These are phyloP conservation scores for Tardiomyces depauwii DNA, from an alignment of 1,139 yeast genomes.

Conservation along the genomic window DNA sequence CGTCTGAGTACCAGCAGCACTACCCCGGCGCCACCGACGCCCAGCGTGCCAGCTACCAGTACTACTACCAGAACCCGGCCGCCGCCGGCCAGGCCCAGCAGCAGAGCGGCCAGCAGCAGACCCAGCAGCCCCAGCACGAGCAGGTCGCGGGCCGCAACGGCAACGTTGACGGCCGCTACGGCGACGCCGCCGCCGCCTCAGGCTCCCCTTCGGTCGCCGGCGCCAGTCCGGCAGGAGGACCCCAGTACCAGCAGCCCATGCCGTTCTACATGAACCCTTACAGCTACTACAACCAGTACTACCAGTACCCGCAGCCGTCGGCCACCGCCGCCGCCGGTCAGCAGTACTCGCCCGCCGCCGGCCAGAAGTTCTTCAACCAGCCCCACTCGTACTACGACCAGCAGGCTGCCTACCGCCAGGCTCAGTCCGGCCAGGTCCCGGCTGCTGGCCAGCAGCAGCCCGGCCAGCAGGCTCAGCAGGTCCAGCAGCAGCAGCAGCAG, in stretches of 20 bases:
- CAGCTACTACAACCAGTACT: neutral
- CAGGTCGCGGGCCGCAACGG: slow-evolving; percentile 6
- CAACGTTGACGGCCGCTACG: slow-evolving; percentile 5
- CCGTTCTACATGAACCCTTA: slow-evolving; percentile 16
- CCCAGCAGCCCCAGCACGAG: slow-evolving; percentile 1
- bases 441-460: slow-evolving; percentile 3
- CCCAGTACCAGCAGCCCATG: slow-evolving; percentile 2
- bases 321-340: neutral
- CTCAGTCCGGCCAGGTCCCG: slow-evolving; percentile 5
- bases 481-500: slow-evolving; percentile 9
- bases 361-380: slow-evolving; percentile 8
- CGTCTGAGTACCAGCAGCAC: neutral
- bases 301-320: neutral
- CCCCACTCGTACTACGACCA: slow-evolving; percentile 16
- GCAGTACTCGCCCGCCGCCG: slow-evolving; percentile 1
- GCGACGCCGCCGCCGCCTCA: neutral
- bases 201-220: neutral
- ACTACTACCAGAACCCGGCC: neutral
- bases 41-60: slow-evolving; percentile 1
- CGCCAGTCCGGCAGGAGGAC: neutral
- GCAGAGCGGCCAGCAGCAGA: slow-evolving; percentile 6
- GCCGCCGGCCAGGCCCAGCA: slow-evolving; percentile 4
- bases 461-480: slow-evolving; percentile 2
- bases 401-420: slow-evolving; percentile 10
- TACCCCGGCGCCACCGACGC: neutral